Conservation (phyloP, 192 early-diverging fungal species). For the Entomortierella chlamydospora region DNA sequence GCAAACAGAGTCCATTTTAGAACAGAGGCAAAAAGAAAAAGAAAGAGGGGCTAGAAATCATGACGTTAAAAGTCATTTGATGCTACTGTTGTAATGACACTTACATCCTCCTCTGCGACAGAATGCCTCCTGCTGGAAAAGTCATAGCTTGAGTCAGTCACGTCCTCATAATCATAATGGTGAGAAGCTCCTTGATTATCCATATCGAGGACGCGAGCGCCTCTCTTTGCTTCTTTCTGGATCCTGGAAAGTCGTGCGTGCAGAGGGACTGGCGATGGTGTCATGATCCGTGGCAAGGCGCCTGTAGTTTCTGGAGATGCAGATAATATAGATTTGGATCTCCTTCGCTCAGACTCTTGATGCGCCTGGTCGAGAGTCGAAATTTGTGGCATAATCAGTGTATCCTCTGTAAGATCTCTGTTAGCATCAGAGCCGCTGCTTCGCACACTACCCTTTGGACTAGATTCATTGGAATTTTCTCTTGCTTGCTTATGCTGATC, state of each 20-base stretch:
- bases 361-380: background rate
- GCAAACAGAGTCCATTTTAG: background rate
- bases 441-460: background rate
- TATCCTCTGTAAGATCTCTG: conserved; percentile 28
- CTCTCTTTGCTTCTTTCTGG: conserved; percentile 37
- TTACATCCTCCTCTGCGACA: conserved; percentile 52
- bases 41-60: background rate
- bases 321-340: conserved; percentile 5
- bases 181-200: conserved; percentile 39
- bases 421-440: conserved; percentile 20
- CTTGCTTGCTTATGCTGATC: background rate
- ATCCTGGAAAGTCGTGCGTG: conserved; percentile 47
- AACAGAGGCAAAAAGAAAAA: background rate
- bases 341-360: background rate
- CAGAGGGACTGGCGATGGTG: conserved; percentile 42
- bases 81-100: too few relatives aligned
- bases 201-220: conserved; percentile 44
- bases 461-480: conserved; percentile 6
- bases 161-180: conserved; percentile 52
- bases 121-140: conserved; percentile 51
- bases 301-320: conserved; percentile 31
- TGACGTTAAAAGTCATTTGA: too few relatives aligned
- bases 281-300: conserved; percentile 35
- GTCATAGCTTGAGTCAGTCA: conserved; percentile 44
- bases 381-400: conserved; percentile 51